Percentiles rank a stretch among this genome's conserved stretches.
phyloP scores from a whole-genome alignment of 2,329 filamentous ascomycete species.

The Ceratocystis smalleyi region DNA sequence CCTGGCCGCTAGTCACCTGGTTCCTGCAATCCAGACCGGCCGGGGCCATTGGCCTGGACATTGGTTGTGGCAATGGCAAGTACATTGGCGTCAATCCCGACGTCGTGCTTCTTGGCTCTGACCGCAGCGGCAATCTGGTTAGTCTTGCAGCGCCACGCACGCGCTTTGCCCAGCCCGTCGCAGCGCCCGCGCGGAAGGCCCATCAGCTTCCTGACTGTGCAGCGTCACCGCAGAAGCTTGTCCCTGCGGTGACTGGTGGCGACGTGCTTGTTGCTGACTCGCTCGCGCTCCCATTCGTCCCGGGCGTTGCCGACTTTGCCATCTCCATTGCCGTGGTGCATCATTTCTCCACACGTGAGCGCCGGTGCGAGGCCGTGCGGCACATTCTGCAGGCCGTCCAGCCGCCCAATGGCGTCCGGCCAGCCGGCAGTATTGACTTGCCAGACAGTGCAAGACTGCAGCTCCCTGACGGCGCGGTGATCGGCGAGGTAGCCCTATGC shows the following conservation, averaged over 20 bases:
- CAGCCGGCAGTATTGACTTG: conserved; percentile 19
- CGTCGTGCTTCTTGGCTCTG: conserved; percentile 70
- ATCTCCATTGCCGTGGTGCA: conserved; percentile 92
- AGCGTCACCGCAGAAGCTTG: neutral
- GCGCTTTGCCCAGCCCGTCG: neutral
- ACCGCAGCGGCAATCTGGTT: conserved; percentile 55
- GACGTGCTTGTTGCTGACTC: conserved; percentile 67
- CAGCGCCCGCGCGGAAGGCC: conserved; percentile 34
- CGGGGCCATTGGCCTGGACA: conserved; percentile 70
- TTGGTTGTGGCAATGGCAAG: conserved; percentile 96
- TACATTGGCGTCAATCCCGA: conserved; percentile 66
- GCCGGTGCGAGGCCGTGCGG: conserved; percentile 57
- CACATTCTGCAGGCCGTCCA: conserved; percentile 54
- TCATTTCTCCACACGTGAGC: conserved; percentile 64
- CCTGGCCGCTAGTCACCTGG: conserved; percentile 78
- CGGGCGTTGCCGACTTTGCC: conserved; percentile 52
- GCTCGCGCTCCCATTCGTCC: conserved; percentile 64
- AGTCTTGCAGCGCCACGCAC: conserved; percentile 51
- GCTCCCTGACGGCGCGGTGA: conserved; percentile 5
- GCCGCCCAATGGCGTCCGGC: conserved; percentile 11
- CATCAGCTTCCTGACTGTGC: conserved; percentile 22
- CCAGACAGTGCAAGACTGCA: conserved; percentile 11
- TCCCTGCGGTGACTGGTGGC: conserved; percentile 30
- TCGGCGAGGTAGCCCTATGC: conserved; percentile 24
- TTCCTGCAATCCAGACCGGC: conserved; percentile 53